phyloP scores from a whole-genome alignment of 73 alveolate genomes.

The Halteria grandinella region DNA sequence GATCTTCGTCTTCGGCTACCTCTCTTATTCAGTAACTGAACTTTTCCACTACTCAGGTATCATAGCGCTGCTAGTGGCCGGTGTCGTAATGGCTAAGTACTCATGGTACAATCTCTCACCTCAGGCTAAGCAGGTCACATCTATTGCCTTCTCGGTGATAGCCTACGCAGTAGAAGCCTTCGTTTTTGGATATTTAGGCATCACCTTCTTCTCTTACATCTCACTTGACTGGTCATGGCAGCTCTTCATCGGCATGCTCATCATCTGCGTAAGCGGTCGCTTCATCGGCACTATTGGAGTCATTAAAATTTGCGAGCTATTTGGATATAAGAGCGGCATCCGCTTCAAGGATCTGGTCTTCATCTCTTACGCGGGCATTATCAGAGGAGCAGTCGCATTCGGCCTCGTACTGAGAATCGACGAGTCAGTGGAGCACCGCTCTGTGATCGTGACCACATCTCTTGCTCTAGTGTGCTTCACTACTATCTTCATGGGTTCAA shows the following conservation, averaged over 20 bases:
- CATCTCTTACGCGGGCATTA: conserved; percentile 77
- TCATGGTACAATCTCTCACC: conserved; percentile 84
- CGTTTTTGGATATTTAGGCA: conserved; percentile 88
- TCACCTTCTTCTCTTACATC: conserved; percentile 78
- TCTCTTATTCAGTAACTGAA: conserved; percentile 79
- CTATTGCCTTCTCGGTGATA: conserved; percentile 72
- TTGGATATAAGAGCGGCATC: conserved; percentile 46
- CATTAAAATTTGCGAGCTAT: conserved; percentile 45
- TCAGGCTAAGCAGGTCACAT: conserved; percentile 82
- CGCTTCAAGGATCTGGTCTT: conserved; percentile 60
- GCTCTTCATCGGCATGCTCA: conserved; percentile 52
- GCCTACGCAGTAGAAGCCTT: conserved; percentile 90
- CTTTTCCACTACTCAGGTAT: conserved; percentile 78
- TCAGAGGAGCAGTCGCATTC: conserved; percentile 94
- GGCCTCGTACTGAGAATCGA: conserved; percentile 84
- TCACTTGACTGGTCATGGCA: conserved; percentile 66
- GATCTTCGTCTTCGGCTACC: conserved; percentile 81
- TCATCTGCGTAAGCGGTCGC: conserved; percentile 62
- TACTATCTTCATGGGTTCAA: conserved; percentile 58
- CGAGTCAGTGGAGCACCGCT: conserved; percentile 53
- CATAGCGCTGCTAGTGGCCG: conserved; percentile 77
- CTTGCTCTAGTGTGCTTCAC: conserved; percentile 61
- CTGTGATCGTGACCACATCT: conserved; percentile 69
- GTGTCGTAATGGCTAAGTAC: conserved; percentile 85
- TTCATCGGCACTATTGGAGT: conserved; percentile 67